Base-by-base conservation (phyloP, 2,329 filamentous ascomycete species). In the Xylariaceae sp. region DNA sequence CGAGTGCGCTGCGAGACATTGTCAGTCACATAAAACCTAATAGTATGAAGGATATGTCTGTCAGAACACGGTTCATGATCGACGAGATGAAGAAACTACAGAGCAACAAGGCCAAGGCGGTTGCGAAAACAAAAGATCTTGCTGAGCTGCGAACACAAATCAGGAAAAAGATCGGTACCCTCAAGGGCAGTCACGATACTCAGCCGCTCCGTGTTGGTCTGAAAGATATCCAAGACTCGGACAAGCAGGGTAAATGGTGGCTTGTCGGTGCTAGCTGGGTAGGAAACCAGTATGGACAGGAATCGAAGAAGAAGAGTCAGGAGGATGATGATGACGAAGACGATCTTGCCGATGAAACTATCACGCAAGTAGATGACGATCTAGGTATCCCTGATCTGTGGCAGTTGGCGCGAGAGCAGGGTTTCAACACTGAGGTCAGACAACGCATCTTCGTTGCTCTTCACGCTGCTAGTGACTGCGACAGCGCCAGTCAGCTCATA, bases 191-290 rank as follows among this genome's bases (percentile, higher is more conserved):
- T 76, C 67, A 73, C 78, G 68, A 83, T 79, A 61, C 78, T 89
- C 60, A 91, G 61, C 91, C 94, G 3, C 80, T 99, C 61, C 86
- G 90, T 7, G 87, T 97, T 59, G 86, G 89, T 9, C 80, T 97
- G 3, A 80, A 82, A 44, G 94, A 99, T 69, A 90, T 99, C 55
- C 86, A 86, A 63, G 85, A 92, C 62, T 88, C 88, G 0, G 89
- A 93, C 47, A 93, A 89, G 71, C 89, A 88, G 71, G 94, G 94
- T 0, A 97, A 96, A 77, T 99, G 94, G 94, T 99, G 94, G 94
- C 84, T 97, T 17, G 90, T 97, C 4, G 94, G 94, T 55, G 93
- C 94, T n/a, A 96, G 92, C 73, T 97, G 93, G 84, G 77, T 81
- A 3, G 83, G 82, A 4, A 66, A 64, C 37, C 55, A 67, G 50